Conservation (phyloP, 164 flowering plant genomes). For the Dillenia turbinata region DNA sequence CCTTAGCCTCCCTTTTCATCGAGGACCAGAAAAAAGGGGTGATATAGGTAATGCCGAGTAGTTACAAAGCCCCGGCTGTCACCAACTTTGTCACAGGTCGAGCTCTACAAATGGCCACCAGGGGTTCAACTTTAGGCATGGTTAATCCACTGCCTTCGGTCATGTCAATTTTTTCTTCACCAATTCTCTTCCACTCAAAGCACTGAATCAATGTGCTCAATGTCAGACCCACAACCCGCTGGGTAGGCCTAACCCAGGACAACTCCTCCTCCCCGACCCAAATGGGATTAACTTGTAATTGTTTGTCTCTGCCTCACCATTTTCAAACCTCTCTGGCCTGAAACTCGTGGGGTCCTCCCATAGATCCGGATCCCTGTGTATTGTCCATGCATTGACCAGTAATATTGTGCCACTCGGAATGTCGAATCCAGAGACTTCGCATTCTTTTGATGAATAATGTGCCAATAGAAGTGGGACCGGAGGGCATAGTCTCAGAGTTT, state of each 20-base stretch:
- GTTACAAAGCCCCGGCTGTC: background rate
- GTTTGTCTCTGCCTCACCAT: background rate
- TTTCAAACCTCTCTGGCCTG: background rate
- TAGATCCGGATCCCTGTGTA: slow-evolving; percentile 3
- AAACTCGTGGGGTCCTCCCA: background rate
- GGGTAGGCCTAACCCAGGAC: background rate
- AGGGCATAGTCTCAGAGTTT: slow-evolving; percentile 2
- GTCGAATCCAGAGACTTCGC: slow-evolving; percentile 3
- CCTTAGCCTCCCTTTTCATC: too few relatives aligned
- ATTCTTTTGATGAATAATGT: slow-evolving; percentile 6
- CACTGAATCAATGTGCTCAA: slow-evolving; percentile 10
- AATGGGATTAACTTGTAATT: slow-evolving; percentile 3
- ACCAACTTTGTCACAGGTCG: slow-evolving; percentile 6
- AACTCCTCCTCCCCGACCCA: slow-evolving; percentile 6
- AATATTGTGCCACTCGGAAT: slow-evolving; percentile 11
- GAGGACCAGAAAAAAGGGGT: background rate
- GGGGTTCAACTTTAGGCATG: slow-evolving; percentile 5
- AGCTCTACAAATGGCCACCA: slow-evolving; percentile 12
- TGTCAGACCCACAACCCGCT: slow-evolving; percentile 1
- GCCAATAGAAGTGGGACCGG: slow-evolving; percentile 1
- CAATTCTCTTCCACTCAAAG: slow-evolving; percentile 13
- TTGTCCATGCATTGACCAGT: slow-evolving; percentile 8
- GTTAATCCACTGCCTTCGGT: slow-evolving; percentile 5
- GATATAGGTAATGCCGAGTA: background rate
- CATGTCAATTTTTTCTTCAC: slow-evolving; percentile 10